A percentile compares a stretch with the other conserved stretches of the same genome.
These are phyloP conservation scores for Scheffersomyces cryptocercus DNA, from an alignment of 1,139 yeast genomes.

Conservation along the genomic window DNA sequence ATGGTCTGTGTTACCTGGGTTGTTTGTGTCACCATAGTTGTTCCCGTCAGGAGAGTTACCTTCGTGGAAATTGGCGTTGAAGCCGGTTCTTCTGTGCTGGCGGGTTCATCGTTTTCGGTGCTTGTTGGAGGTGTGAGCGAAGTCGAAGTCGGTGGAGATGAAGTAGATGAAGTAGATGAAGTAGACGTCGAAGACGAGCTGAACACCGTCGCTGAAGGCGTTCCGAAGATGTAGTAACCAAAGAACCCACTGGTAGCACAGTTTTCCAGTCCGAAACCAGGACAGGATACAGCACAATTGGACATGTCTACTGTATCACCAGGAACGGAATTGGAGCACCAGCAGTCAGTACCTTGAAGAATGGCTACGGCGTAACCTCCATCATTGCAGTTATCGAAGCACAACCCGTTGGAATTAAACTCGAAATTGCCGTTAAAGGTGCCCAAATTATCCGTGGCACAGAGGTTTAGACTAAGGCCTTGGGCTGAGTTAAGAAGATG, in stretches of 20 bases:
- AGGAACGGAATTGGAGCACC: slow-evolving; percentile 62
- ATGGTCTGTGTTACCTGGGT: slow-evolving; percentile 7
- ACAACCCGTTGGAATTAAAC: slow-evolving; percentile 56
- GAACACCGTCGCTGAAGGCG: slow-evolving; percentile 11
- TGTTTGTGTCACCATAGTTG: slow-evolving; percentile 4
- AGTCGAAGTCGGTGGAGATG: slow-evolving; percentile 7
- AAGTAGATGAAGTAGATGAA: slow-evolving; percentile 4
- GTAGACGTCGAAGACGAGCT: slow-evolving; percentile 10
- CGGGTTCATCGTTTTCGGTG: slow-evolving; percentile 6
- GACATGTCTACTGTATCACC: slow-evolving; percentile 28
- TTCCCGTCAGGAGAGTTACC: not conserved
- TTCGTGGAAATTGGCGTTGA: not conserved
- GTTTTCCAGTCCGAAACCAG: slow-evolving; percentile 40
- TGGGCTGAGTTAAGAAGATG: slow-evolving; percentile 6
- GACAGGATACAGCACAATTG: slow-evolving; percentile 53
- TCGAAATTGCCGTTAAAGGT: slow-evolving; percentile 20
- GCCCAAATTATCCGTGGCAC: slow-evolving; percentile 50
- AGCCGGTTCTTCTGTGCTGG: not conserved
- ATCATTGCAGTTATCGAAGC: slow-evolving; percentile 45
- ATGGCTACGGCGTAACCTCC: slow-evolving; percentile 57
- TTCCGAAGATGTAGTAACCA: slow-evolving; percentile 36
- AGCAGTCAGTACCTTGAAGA: slow-evolving; percentile 52
- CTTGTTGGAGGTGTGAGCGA: slow-evolving; percentile 2
- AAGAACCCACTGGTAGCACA: slow-evolving; percentile 36
- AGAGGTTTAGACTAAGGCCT: slow-evolving; percentile 22